These are phyloP conservation scores for Pseudoneurospora amorphoporcata DNA, from an alignment of 495 filamentous ascomycete species.

Conservation along the genomic window DNA sequence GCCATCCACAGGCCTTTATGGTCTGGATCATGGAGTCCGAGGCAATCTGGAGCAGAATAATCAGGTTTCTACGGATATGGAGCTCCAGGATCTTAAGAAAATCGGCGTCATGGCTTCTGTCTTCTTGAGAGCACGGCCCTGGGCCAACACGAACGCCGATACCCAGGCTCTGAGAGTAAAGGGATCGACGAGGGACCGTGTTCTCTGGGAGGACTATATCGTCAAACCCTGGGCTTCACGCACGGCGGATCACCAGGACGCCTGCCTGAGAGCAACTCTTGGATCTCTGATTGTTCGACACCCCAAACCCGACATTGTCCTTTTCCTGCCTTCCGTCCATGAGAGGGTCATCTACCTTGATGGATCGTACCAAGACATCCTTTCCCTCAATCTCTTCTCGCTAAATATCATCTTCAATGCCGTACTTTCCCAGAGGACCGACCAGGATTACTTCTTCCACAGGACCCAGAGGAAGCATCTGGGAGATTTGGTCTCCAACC, in stretches of 20 bases:
- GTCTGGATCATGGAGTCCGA: slow-evolving; percentile 33
- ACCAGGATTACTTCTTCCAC: slow-evolving; percentile 84
- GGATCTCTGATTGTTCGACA: slow-evolving; percentile 77
- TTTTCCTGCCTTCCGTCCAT: slow-evolving; percentile 54
- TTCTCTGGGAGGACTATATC: slow-evolving; percentile 60
- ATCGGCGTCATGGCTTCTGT: slow-evolving; percentile 58
- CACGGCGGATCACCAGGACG: slow-evolving; percentile 41
- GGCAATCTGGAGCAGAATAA: slow-evolving; percentile 6
- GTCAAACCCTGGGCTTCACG: slow-evolving; percentile 49
- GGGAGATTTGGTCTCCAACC: slow-evolving; percentile 58
- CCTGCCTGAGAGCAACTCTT: slow-evolving; percentile 59
- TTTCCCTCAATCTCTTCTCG: slow-evolving; percentile 77
- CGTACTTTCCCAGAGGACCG: slow-evolving; percentile 76
- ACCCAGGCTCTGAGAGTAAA: slow-evolving; percentile 16
- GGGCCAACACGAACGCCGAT: slow-evolving; percentile 41
- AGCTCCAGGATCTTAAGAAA: slow-evolving; percentile 63
- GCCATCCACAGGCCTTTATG: slow-evolving; percentile 70
- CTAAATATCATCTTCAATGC: slow-evolving; percentile 74
- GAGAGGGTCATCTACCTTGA: slow-evolving; percentile 66
- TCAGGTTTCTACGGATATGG: slow-evolving; percentile 31
- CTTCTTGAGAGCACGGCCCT: slow-evolving; percentile 69
- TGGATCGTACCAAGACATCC: slow-evolving; percentile 71
- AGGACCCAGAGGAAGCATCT: slow-evolving; percentile 55
- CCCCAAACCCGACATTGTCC: slow-evolving; percentile 53
- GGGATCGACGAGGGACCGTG: neutral